phyloP scores from a whole-genome alignment of 2,329 filamentous ascomycete genomes.

The Thelonectria olida region DNA sequence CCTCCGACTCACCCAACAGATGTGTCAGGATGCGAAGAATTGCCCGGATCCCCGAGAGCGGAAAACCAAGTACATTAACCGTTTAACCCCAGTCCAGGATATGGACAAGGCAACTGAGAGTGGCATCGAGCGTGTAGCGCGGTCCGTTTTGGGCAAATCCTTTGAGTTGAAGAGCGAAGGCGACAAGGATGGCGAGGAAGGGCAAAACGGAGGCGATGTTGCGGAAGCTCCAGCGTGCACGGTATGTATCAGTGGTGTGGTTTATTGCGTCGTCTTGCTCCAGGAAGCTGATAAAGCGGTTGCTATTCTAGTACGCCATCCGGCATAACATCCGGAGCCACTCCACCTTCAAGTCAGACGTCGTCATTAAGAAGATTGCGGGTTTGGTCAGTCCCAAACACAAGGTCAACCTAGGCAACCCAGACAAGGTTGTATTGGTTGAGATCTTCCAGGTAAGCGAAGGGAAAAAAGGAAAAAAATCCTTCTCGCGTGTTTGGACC shows the following conservation, averaged over 20 bases:
- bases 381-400: conserved; percentile 71
- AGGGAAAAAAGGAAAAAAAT: background rate
- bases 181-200: conserved; percentile 24
- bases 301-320: conserved; percentile 75
- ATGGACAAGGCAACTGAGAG: conserved; percentile 73
- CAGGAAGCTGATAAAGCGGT: conserved; percentile 25
- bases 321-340: conserved; percentile 81
- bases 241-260: conserved; percentile 48
- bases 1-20: conserved; percentile 60
- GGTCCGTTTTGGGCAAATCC: conserved; percentile 67
- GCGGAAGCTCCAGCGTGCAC: conserved; percentile 44
- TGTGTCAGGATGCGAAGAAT: conserved; percentile 63
- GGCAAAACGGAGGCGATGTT: conserved; percentile 24
- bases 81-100: conserved; percentile 60
- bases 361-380: conserved; percentile 77
- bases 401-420: conserved; percentile 80
- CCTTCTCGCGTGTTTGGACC: conserved; percentile 28
- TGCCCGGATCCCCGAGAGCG: conserved; percentile 53
- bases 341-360: conserved; percentile 71
- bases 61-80: conserved; percentile 67
- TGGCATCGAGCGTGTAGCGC: conserved; percentile 72
- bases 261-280: background rate
- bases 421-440: conserved; percentile 81
- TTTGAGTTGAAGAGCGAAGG: conserved; percentile 60
- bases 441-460: conserved; percentile 78